phyloP scores from a whole-genome alignment of 768 basidiomycete species.

The Leucocoprinus birnbaumii region DNA sequence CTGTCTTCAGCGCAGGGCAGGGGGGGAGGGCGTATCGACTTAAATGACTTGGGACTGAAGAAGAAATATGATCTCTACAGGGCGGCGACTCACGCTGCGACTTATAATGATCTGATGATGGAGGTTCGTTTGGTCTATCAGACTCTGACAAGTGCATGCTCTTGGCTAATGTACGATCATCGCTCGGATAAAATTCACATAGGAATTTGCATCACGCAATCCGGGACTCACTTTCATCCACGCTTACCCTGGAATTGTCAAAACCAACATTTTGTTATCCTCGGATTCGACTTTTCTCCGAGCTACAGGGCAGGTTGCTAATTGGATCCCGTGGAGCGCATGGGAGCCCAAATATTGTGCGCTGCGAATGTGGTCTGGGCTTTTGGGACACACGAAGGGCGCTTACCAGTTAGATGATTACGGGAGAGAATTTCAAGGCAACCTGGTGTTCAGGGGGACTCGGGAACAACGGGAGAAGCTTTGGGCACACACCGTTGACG shows the following conservation, averaged over 20 bases:
- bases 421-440: constrained; percentile 27
- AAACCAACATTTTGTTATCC: constrained; percentile 25
- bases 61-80: constrained; percentile 32
- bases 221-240: constrained; percentile 41
- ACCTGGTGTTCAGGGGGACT: constrained; percentile 28
- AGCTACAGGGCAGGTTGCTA: constrained; percentile 15
- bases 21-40: constrained; percentile 31
- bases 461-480: constrained; percentile 32
- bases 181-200: no score
- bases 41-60: constrained; percentile 45
- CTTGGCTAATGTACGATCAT: no score
- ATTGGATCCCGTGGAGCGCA: no score
- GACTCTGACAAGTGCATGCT: no score
- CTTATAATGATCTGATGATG: constrained; percentile 51
- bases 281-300: constrained; percentile 25
- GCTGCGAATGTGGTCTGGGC: constrained; percentile 32
- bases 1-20: constrained; percentile 31
- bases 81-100: constrained; percentile 26
- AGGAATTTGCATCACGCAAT: constrained; percentile 34
- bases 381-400: constrained; percentile 23
- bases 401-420: constrained; percentile 27
- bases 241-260: constrained; percentile 35
- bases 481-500: constrained; percentile 26
- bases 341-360: constrained; percentile 23
- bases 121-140: constrained; percentile 14